Percentiles rank a stretch among this genome's conserved stretches.
These are phyloP conservation scores for Piper betle DNA, from an alignment of 164 flowering plant species.

Conservation along the genomic window DNA sequence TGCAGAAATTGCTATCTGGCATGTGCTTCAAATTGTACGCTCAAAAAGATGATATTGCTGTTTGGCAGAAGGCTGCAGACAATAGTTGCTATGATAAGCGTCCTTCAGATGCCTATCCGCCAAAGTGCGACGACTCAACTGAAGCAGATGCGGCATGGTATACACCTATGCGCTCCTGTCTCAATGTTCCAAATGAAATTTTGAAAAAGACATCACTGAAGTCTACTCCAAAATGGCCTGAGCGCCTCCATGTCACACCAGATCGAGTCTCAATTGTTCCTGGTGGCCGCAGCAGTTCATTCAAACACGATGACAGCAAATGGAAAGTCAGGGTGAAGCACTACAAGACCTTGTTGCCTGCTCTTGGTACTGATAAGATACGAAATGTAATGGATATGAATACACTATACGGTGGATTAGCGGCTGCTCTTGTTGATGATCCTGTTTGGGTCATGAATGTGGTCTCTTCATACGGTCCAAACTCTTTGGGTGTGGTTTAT, in stretches of 20 bases:
- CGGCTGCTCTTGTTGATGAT: constrained; percentile 62
- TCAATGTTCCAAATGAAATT: constrained; percentile 48
- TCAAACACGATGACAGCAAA: constrained; percentile 79
- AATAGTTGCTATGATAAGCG: constrained; percentile 52
- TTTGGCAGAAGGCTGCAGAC: constrained; percentile 77
- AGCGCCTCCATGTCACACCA: constrained; percentile 53
- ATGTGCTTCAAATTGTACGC: constrained; percentile 81
- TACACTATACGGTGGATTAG: constrained; percentile 87
- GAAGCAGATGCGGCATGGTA: constrained; percentile 92
- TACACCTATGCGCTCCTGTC: constrained; percentile 80
- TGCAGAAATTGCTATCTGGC: constrained; percentile 61
- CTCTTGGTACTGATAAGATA: constrained; percentile 66
- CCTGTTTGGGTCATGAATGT: constrained; percentile 99
- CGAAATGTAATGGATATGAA: constrained; percentile 98
- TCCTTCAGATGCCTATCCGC: constrained; percentile 45
- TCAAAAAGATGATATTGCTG: constrained; percentile 89
- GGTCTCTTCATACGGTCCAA: constrained; percentile 77
- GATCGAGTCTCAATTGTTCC: constrained; percentile 55
- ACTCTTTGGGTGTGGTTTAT: constrained; percentile 69
- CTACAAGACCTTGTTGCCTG: constrained; percentile 77
- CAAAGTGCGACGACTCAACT: constrained; percentile 74
- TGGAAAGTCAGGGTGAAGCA: constrained; percentile 80
- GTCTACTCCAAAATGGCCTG: constrained; percentile 75
- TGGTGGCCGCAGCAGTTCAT: constrained; percentile 60
- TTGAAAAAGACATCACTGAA: constrained; percentile 32